Percentiles rank a stretch among this genome's conserved stretches.
These are phyloP conservation scores for Zygnema cylindricum DNA, from an alignment of 139 green algal genomes.

Conservation along the genomic window DNA sequence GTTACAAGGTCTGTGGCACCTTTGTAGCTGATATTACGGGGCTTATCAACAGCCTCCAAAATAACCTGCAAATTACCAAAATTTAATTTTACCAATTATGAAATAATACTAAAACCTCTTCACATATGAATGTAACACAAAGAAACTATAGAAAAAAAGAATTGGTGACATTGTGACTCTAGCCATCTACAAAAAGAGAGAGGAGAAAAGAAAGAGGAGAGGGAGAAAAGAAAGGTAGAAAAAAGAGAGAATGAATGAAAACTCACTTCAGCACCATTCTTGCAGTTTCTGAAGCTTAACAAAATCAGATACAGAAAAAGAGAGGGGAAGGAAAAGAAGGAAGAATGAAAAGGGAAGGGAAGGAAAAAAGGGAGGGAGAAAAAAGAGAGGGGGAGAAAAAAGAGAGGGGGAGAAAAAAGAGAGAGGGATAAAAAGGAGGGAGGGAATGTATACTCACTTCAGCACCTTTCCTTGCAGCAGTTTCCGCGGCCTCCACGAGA, in stretches of 20 bases:
- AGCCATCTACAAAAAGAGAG: no score
- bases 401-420: not conserved
- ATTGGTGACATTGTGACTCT: no score
- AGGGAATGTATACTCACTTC: constrained; percentile 25
- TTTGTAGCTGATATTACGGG: constrained; percentile 54
- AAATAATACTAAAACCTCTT: no score
- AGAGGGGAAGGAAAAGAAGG: not conserved
- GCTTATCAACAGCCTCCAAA: constrained; percentile 51
- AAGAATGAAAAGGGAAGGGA: not conserved
- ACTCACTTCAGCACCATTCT: no score
- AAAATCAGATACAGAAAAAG: not conserved
- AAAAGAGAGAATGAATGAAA: no score
- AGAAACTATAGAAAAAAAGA: no score
- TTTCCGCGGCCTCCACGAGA: constrained; percentile 33
- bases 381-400: not conserved
- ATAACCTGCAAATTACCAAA: constrained; percentile 34
- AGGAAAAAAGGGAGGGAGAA: not conserved
- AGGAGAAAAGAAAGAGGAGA: not conserved
- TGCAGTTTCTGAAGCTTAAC: no score
- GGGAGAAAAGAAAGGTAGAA: not conserved
- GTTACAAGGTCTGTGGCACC: constrained; percentile 58
- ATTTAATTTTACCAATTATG: constrained; percentile 4
- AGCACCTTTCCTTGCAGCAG: constrained; percentile 44
- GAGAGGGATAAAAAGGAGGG: not conserved
- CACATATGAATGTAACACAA: no score